Evolutionary conservation across 2,329 filamentous ascomycete species (phyloP), one percentile per base, ranked within the genome.

Genomic region (Colletotrichum scovillei): DNA sequence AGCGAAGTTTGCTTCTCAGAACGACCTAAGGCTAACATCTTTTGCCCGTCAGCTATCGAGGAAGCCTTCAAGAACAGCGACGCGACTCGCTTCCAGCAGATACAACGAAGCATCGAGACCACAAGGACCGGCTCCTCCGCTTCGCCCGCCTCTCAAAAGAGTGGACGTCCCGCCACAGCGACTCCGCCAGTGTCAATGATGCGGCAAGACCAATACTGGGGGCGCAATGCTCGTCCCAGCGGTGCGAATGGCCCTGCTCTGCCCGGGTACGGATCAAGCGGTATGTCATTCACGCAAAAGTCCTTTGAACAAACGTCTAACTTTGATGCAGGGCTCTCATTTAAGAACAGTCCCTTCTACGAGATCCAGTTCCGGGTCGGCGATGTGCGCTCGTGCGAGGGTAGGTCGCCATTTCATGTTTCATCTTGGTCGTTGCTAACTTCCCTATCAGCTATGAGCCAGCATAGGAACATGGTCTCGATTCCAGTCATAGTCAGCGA

Each of bases 301-400:
- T 67, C 9, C 22, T 28, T 12, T 35, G 32, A 8, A 42, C 24
- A 59, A 52, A n/a, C 11, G 30, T 38, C 60, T 65, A 62, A 70
- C 19, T 56, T 22, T 12, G 28, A 11, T 24, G 9, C 38, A 74
- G 75, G 74, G 3, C 69, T 69, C 24, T 70, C 75, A 12, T 88
- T 87, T 84, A 96, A 94, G 78, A 82, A 91, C 4, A 98, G 95
- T 78, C 96, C 97, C 0, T 99, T 98, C 82, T 98, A 96, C 79
- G 89, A 90, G 12, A 87, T 96, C 38, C 81, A 92, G 58, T 86
- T 90, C 67, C 88, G 90, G 32, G 82, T 98, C 6, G 90, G 94
- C 5, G 84, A 87, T 8, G 85, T 92, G 22, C 88, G 90, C 55
- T 88, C 91, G 68, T 94, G 95, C 75, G 94, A 96, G 81, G 89